Percentiles rank a stretch among this genome's conserved stretches.
Conservation (phyloP, 1,284 basidiomycete species). For the Ganoderma resinaceum region DNA sequence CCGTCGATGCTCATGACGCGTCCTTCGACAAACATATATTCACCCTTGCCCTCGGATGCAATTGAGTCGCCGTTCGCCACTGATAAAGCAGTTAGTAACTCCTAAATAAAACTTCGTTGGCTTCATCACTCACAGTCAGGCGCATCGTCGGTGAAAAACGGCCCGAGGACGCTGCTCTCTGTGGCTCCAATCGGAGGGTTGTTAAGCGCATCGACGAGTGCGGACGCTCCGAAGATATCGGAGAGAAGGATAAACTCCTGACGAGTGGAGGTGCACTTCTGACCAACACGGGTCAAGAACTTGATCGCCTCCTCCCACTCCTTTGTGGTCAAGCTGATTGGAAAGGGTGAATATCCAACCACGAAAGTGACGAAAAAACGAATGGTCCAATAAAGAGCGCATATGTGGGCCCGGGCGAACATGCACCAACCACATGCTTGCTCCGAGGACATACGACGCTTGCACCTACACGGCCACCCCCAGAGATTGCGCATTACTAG, state of each 20-base stretch:
- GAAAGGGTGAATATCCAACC: background rate
- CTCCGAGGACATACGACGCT: background rate
- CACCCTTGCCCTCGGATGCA: slow-evolving; percentile 81
- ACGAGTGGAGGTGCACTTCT: slow-evolving; percentile 75
- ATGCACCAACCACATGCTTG: background rate
- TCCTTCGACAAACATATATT: slow-evolving; percentile 84
- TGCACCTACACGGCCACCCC: background rate
- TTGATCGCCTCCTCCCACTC: slow-evolving; percentile 86
- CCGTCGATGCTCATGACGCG: slow-evolving; percentile 70
- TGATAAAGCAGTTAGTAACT: slow-evolving; percentile 24
- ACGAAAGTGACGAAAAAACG: background rate
- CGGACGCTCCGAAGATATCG: slow-evolving; percentile 80
- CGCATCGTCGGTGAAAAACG: slow-evolving; percentile 86
- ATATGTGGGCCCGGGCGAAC: background rate
- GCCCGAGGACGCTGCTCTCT: slow-evolving; percentile 82
- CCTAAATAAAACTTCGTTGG: background rate
- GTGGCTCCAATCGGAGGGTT: slow-evolving; percentile 76
- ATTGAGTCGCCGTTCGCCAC: slow-evolving; percentile 53
- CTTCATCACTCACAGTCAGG: slow-evolving; percentile 60
- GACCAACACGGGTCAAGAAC: slow-evolving; percentile 78
- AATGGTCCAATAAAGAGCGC: background rate
- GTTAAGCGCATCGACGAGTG: slow-evolving; percentile 80
- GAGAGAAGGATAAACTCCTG: slow-evolving; percentile 89
- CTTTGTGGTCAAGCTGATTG: slow-evolving; percentile 69
- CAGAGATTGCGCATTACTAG: background rate